These are phyloP conservation scores for Aspergillus ustus DNA, from an alignment of 2,329 filamentous ascomycete species.

Conservation along the genomic window DNA sequence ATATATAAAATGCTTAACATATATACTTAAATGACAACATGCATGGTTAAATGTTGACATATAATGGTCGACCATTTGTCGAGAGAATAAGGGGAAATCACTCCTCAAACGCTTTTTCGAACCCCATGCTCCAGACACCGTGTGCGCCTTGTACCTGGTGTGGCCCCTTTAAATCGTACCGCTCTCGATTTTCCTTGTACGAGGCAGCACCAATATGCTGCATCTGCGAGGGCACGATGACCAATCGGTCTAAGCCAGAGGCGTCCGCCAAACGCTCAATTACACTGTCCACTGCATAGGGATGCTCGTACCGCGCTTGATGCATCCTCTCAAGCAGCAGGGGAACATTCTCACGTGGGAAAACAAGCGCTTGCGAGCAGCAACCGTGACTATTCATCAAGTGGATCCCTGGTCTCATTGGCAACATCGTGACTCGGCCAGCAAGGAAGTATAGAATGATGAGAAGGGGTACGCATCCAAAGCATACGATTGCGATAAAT, in stretches of 20 bases:
- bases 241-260: constrained; percentile 23
- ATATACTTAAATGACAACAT: not conserved
- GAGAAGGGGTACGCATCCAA: constrained; percentile 34
- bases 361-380: constrained; percentile 52
- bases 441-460: constrained; percentile 49
- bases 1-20: not conserved
- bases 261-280: constrained; percentile 27
- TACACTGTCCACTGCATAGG: constrained; percentile 26
- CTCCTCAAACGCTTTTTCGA: constrained; percentile 24
- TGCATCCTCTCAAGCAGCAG: constrained; percentile 23
- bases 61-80: not conserved
- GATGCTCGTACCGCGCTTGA: constrained; percentile 17
- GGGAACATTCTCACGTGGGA: constrained; percentile 39
- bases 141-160: constrained; percentile 28
- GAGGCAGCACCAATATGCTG: constrained; percentile 31
- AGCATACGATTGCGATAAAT: constrained; percentile 33
- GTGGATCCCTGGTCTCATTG: constrained; percentile 43
- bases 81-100: not conserved
- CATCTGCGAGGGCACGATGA: constrained; percentile 30
- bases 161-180: constrained; percentile 23
- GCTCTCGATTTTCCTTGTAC: constrained; percentile 28
- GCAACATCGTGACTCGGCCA: constrained; percentile 46
- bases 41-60: not conserved
- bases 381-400: constrained; percentile 51
- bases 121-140: constrained; percentile 32